phyloP scores from a whole-genome alignment of 2,329 filamentous ascomycete genomes.

The Curvularia verruculosa region DNA sequence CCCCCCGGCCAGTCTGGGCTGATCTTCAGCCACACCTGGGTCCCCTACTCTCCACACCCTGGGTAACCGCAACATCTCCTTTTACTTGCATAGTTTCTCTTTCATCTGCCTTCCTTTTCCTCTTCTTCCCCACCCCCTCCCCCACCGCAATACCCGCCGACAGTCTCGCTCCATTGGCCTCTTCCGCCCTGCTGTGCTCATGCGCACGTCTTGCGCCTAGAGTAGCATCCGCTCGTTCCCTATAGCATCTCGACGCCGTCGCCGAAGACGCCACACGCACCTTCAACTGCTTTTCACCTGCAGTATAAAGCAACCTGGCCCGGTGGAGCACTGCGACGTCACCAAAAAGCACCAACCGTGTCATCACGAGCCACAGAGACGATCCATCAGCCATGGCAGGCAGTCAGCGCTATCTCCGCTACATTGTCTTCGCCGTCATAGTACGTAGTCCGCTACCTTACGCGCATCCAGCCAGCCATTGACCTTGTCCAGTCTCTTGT shows the following conservation, averaged over 20 bases:
- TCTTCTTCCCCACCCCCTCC: background rate
- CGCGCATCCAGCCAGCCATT: slow-evolving; percentile 8
- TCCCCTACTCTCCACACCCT: background rate
- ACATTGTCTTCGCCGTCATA: slow-evolving; percentile 80
- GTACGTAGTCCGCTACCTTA: slow-evolving; percentile 56
- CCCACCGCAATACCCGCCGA: background rate
- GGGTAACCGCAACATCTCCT: slow-evolving; percentile 12
- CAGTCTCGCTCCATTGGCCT: background rate
- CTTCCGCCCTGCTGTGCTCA: background rate
- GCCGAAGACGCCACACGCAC: slow-evolving; percentile 8
- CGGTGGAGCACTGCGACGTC: slow-evolving; percentile 36
- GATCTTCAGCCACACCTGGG: background rate
- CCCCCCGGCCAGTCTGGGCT: background rate
- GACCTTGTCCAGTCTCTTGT: slow-evolving; percentile 60
- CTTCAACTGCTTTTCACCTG: slow-evolving; percentile 11
- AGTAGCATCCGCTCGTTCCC: slow-evolving; percentile 14
- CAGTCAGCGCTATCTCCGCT: slow-evolving; percentile 73
- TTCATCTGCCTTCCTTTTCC: slow-evolving; percentile 11
- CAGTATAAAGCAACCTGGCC: slow-evolving; percentile 22
- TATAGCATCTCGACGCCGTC: background rate
- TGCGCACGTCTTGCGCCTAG: slow-evolving; percentile 19
- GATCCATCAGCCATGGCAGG: slow-evolving; percentile 68
- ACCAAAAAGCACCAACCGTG: slow-evolving; percentile 30
- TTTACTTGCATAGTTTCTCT: slow-evolving; percentile 9
- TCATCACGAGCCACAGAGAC: slow-evolving; percentile 22